Conservation (phyloP, 768 basidiomycete species). For the Podaxis pistillaris region DNA sequence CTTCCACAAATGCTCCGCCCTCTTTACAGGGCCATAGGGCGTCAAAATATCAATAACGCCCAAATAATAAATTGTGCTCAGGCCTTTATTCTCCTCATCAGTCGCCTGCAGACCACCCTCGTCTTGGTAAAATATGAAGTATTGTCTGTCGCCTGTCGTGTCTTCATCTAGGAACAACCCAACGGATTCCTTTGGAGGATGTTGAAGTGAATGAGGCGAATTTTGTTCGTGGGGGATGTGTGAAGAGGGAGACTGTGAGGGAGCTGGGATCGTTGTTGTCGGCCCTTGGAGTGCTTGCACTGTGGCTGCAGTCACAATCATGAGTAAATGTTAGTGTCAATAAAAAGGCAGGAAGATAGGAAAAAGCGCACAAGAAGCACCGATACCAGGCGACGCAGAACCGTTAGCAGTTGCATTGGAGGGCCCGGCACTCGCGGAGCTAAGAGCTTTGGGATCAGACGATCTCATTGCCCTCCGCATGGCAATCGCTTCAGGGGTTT, state of each 20-base stretch:
- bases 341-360: background rate
- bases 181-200: constrained; percentile 20
- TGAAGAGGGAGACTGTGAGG: background rate
- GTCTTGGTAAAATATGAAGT: constrained; percentile 95
- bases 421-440: background rate
- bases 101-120: constrained; percentile 93
- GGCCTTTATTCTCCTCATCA: constrained; percentile 71
- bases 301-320: background rate
- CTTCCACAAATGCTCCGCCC: constrained; percentile 90
- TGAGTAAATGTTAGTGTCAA: background rate
- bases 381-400: background rate
- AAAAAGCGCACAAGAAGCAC: background rate
- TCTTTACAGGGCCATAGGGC: constrained; percentile 77
- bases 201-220: constrained; percentile 5
- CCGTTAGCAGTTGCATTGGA: background rate
- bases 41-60: constrained; percentile 98
- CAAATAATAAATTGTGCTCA: constrained; percentile 87
- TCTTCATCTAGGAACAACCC: constrained; percentile 56
- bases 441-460: constrained; percentile 75
- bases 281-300: background rate
- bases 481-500: constrained; percentile 74
- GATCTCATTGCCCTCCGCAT: constrained; percentile 84
- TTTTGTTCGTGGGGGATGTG: constrained; percentile 10
- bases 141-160: constrained; percentile 54
- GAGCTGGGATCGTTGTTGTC: background rate